Percentiles rank a stretch among this genome's conserved stretches.
phyloP scores from a whole-genome alignment of 805 yeast genomes.

The Vanderwaltozyma polyspora region DNA sequence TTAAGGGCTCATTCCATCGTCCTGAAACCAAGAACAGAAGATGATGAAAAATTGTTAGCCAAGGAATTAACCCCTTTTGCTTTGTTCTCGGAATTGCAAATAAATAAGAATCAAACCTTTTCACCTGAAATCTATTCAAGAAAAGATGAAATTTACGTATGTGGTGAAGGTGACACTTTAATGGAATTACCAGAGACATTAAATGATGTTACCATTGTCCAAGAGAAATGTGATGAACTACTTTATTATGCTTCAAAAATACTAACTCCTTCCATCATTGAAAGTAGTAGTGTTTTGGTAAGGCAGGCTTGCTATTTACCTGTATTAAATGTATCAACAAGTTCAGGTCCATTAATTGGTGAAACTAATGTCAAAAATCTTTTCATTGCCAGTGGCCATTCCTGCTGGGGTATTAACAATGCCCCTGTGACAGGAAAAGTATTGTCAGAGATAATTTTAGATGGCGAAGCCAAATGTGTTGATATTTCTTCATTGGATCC shows the following conservation, averaged over 20 bases:
- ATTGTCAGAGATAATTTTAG: conserved; percentile 75
- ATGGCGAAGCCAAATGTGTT: conserved; percentile 70
- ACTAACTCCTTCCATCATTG: conserved; percentile 48
- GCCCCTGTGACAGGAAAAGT: conserved; percentile 96
- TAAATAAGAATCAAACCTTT: conserved; percentile 56
- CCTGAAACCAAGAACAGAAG: conserved; percentile 58
- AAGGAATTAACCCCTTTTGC: conserved; percentile 74
- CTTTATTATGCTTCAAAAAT: conserved; percentile 65
- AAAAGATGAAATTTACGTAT: conserved; percentile 88
- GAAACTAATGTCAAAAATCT: conserved; percentile 78
- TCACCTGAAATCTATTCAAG: conserved; percentile 94
- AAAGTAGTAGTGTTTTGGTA: conserved; percentile 62
- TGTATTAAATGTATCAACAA: conserved; percentile 82
- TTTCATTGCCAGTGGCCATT: conserved; percentile 82
- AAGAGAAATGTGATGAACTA: conserved; percentile 78
- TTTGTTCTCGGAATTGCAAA: conserved; percentile 78
- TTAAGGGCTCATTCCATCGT: conserved; percentile 92
- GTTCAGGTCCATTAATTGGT: conserved; percentile 89
- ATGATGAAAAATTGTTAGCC: conserved; percentile 13
- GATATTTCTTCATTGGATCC: conserved; percentile 80
- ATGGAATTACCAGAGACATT: conserved; percentile 90
- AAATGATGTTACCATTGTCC: conserved; percentile 82
- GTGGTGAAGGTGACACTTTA: conserved; percentile 92
- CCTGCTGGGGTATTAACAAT: conserved; percentile 98
- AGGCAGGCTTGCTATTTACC: conserved; percentile 95